Base-by-base conservation (phyloP, 129 eudicot genomes). In the Flaveria sonorensis region DNA sequence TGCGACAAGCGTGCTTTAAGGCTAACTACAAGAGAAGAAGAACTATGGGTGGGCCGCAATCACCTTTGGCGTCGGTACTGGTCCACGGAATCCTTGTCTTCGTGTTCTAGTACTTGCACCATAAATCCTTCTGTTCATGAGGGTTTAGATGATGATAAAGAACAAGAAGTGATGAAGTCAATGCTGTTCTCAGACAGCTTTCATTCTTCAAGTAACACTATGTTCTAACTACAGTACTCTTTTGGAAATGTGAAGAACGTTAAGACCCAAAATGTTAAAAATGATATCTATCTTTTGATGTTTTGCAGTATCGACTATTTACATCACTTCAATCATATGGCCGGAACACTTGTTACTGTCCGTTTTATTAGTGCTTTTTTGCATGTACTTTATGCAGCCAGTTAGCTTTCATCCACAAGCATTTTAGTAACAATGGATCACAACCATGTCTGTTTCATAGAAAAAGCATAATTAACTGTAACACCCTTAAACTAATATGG, bases 1-100 rank as follows among this genome's bases (percentile, higher is more conserved):
- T 93, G 20, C 83, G 98, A 45, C 98, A 93, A 81, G 98, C 98
- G 1, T 92, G 96, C 72, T 92, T 92, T 50, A 92, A 92, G 85
- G 97, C 92, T 2, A 92, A 89, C 71, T 92, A 92, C 83, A 92
- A 92, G 81, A 92, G 67, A 75, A 83, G 97, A 78, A 92, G 89
- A 86, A 82, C 82, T 1, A 77, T 71, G 79, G 74, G 69, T 6
- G 40, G 28, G 23, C 26, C 39, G 56, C 67, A 45, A 60, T 48
- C 76, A 0, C 51, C 77, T 3, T 24, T 16, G 23, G 14, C 4
- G 23, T 80, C 79, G 3, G 20, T 10, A 66, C 50, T 10, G 75
- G 75, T 55, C 59, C 24, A 10, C 71, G 56, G 56, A 40, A 72
- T 48, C 72, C 0, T 0, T 72, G 65, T 77, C 78, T 24, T 76